Percentiles rank a stretch among this genome's conserved stretches.
These are phyloP conservation scores for Populus nigra DNA, from an alignment of 345 rosid genomes.

Conservation along the genomic window DNA sequence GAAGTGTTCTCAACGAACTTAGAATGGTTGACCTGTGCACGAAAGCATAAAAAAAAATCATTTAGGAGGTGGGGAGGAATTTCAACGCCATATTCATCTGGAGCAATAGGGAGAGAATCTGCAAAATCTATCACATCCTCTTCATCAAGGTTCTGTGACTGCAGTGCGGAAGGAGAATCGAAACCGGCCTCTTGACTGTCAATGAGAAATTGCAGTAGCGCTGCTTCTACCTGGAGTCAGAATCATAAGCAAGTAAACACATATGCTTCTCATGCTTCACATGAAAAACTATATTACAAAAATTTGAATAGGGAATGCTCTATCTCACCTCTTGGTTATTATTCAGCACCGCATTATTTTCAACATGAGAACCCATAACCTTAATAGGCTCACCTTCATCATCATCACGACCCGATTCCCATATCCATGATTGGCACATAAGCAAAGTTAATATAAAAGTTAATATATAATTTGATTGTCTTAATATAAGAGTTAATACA, in stretches of 20 bases:
- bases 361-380: neutral
- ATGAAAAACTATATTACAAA: neutral
- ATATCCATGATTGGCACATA: no score
- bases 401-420: no score
- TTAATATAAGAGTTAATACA: no score
- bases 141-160: neutral
- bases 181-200: neutral
- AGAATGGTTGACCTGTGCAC: neutral
- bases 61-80: neutral
- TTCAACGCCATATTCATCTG: neutral
- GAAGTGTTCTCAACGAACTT: neutral
- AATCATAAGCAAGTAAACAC: slow-evolving; percentile 7
- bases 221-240: slow-evolving; percentile 5
- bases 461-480: no score
- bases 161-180: neutral
- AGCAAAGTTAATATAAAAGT: no score
- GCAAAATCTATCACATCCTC: slow-evolving; percentile 3
- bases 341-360: neutral
- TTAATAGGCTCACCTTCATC: slow-evolving; percentile 3
- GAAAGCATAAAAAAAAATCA: neutral
- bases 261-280: neutral
- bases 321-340: slow-evolving; percentile 13
- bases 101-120: neutral
- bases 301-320: no score
- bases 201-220: neutral